Conservation (phyloP, 257 asterid species). For the Solanum chmielewskii region DNA sequence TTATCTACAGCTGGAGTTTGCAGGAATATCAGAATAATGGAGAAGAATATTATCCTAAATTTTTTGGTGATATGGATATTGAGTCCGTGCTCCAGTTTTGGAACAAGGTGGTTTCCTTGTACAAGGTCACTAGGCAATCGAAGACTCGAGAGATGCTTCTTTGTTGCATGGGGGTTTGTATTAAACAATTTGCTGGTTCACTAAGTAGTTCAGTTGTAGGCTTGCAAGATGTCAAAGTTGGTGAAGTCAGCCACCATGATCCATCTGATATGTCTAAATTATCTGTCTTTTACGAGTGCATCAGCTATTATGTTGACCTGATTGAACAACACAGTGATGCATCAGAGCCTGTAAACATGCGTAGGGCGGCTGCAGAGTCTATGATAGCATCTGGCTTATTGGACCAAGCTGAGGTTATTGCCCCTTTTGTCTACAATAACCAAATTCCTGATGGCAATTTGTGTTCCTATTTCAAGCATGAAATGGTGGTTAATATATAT, state of each 20-base stretch:
- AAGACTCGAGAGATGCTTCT: conserved; percentile 63
- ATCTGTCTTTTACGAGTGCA: conserved; percentile 30
- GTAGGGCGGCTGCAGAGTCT: conserved; percentile 85
- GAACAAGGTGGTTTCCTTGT: conserved; percentile 61
- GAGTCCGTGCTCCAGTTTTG: conserved; percentile 49
- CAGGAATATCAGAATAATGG: conserved; percentile 29
- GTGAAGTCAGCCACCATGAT: conserved; percentile 4
- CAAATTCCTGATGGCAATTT: conserved; percentile 16
- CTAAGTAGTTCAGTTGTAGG: conserved; percentile 27
- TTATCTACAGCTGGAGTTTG: conserved; percentile 68
- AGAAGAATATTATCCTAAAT: conserved; percentile 20
- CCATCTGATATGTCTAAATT: conserved; percentile 13
- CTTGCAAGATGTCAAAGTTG: conserved; percentile 6
- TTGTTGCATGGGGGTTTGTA: conserved; percentile 89
- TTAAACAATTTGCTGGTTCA: conserved; percentile 37
- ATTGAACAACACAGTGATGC: conserved; percentile 52
- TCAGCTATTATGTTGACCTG: conserved; percentile 51
- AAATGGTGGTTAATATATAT: conserved; percentile 30
- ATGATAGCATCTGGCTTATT: conserved; percentile 74
- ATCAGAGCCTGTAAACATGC: conserved; percentile 64
- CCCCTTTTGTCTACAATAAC: conserved; percentile 25
- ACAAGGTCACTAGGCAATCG: conserved; percentile 61
- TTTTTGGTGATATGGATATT: conserved; percentile 39
- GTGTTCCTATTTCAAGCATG: conserved; percentile 14
- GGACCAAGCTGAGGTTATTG: conserved; percentile 37